A percentile compares a stretch with the other conserved stretches of the same genome.
phyloP scores from a whole-genome alignment of 345 rosid genomes.

The Hypericum perforatum region DNA sequence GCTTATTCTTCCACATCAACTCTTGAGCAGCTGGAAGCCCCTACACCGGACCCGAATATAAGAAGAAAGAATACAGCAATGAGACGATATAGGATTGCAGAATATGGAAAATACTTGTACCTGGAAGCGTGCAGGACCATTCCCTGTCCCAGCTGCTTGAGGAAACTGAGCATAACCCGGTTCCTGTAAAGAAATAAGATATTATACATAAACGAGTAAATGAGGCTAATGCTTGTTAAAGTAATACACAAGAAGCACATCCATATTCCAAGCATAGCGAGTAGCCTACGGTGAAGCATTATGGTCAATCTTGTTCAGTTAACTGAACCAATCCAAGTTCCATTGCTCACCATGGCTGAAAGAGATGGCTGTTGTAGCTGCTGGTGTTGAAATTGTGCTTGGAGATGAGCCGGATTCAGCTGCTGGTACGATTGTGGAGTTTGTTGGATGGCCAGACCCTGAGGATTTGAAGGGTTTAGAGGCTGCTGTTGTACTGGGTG shows the following conservation, averaged over 20 bases:
- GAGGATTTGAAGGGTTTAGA: conserved; percentile 41
- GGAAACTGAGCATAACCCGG: conserved; percentile 47
- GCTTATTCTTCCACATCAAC: conserved; percentile 67
- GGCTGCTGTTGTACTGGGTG: conserved; percentile 40
- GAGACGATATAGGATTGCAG: background rate
- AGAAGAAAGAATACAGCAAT: background rate
- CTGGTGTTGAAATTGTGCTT: conserved; percentile 40
- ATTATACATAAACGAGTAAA: background rate
- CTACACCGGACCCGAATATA: conserved; percentile 22
- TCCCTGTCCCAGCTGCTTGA: conserved; percentile 33
- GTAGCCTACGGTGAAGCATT: background rate
- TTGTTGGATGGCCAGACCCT: conserved; percentile 38
- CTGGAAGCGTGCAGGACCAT: conserved; percentile 50
- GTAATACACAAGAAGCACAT: too few relatives aligned
- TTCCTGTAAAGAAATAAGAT: conserved; percentile 36
- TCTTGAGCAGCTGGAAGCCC: conserved; percentile 51
- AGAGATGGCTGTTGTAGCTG: conserved; percentile 51
- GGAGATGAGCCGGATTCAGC: conserved; percentile 44
- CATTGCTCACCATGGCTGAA: conserved; percentile 45
- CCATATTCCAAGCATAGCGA: too few relatives aligned
- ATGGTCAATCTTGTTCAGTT: conserved; percentile 2
- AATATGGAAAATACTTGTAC: conserved; percentile 19
- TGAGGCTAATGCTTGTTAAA: too few relatives aligned
- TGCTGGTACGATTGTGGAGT: conserved; percentile 48
- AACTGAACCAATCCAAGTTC: background rate